Percentiles rank a stretch among this genome's conserved stretches.
phyloP scores from a whole-genome alignment of 768 basidiomycete species.

The Pleurotus citrinopileatus region DNA sequence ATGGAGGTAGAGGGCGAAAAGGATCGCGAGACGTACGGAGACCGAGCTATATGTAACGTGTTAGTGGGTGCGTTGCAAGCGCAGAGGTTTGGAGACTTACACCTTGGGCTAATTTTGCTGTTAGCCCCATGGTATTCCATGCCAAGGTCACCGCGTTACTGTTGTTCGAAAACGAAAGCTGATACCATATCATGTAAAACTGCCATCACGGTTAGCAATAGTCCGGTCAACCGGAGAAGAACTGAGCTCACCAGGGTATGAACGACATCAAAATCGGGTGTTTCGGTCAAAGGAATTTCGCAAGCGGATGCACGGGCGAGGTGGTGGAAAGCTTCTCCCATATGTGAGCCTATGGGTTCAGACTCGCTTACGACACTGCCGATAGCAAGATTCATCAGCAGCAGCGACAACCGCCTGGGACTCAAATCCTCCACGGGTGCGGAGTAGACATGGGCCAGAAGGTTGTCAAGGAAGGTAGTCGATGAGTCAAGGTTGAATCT shows the following conservation, averaged over 20 bases:
- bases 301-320: constrained; percentile 66
- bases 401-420: constrained; percentile 63
- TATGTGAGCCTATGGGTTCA: constrained; percentile 50
- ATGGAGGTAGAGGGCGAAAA: neutral
- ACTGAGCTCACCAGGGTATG: constrained; percentile 65
- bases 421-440: constrained; percentile 57
- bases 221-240: constrained; percentile 7
- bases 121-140: constrained; percentile 75
- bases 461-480: constrained; percentile 66
- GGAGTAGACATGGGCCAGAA: constrained; percentile 66
- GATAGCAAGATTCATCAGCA: constrained; percentile 72
- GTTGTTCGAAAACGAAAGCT: constrained; percentile 71
- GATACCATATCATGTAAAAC: constrained; percentile 74
- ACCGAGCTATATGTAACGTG: constrained; percentile 60
- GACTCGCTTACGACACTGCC: constrained; percentile 67
- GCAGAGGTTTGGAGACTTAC: too few relatives aligned
- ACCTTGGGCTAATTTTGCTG: constrained; percentile 69
- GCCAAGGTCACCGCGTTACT: constrained; percentile 71
- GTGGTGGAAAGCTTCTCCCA: constrained; percentile 65
- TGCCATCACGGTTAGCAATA: constrained; percentile 15
- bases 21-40: constrained; percentile 47
- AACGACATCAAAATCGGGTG: constrained; percentile 70
- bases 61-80: too few relatives aligned
- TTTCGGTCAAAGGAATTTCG: constrained; percentile 73
- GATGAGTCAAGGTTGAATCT: constrained; percentile 71